These are phyloP conservation scores for Cydonia oblonga DNA, from an alignment of 331 rosid species.

Conservation along the genomic window DNA sequence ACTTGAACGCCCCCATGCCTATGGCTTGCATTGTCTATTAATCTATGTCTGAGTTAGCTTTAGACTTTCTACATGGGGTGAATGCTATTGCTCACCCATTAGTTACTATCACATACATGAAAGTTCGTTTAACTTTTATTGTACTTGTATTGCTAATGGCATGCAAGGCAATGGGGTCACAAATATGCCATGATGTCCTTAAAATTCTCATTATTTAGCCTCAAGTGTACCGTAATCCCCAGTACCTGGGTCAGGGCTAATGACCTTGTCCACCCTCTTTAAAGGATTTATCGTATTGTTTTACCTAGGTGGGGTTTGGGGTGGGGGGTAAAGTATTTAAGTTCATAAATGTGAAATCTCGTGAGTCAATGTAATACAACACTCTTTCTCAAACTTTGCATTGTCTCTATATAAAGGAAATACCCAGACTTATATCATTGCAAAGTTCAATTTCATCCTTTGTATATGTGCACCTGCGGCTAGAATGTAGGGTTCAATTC, in stretches of 20 bases:
- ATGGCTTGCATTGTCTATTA: neutral
- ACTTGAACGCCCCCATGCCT: neutral
- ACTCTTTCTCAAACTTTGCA: neutral
- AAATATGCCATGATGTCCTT: neutral
- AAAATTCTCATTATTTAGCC: neutral
- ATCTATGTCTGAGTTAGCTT: neutral
- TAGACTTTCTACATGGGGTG: neutral
- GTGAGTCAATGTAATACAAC: neutral
- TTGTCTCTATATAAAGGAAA: neutral
- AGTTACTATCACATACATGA: neutral
- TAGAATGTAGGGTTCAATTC: neutral
- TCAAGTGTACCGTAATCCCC: neutral
- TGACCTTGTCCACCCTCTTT: neutral
- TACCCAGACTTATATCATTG: neutral
- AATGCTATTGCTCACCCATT: neutral
- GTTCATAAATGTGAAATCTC: neutral
- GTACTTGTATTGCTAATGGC: neutral
- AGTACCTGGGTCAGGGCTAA: neutral
- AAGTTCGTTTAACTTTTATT: neutral
- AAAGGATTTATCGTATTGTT: neutral
- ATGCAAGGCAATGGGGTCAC: neutral
- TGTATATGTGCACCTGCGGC: neutral
- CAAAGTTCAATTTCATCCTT: neutral
- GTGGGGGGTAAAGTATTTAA: neutral
- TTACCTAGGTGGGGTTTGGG: neutral